Base-by-base conservation (phyloP, 2,329 filamentous ascomycete genomes). In the Cryphonectria carpinicola region DNA sequence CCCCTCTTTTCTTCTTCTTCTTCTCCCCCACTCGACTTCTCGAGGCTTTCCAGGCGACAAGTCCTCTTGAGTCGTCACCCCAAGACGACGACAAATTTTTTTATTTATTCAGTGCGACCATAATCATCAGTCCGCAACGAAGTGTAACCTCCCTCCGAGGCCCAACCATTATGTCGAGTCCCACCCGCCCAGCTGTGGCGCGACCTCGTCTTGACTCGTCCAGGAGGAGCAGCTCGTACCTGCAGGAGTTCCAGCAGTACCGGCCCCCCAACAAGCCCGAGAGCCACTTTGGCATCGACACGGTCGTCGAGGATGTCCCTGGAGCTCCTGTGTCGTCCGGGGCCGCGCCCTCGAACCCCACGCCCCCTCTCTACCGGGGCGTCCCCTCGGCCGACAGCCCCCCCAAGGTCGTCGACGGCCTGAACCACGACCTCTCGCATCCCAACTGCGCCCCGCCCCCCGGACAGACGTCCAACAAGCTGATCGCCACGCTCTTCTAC, bases 401-500 rank as follows among this genome's bases (percentile, higher is more conserved):
- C 10, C 87, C 87, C 35, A 87, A 82, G 68, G 87, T 91, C 66
- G 84, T 90, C 70, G 88, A 91, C 74, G 89, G 89, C 62, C 78
- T 91, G 75, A 88, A 83, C 76, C 89, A 91, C 79, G 85, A 85
- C 75, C 84, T 90, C 74, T 88, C 88, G 49, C 89, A 92, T 75
- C 85, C 87, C 54, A 89, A 90, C 78, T 92, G 89, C 76, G 86
- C 86, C 52, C 86, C 88, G 7, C 75, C 81, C 0, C 78, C 81
- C 5, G 88, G 88, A 28, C 78, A 80, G 25, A 77, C 78, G 68
- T 82, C 84, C 28, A 83, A 87, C 73, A 83, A 86, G 66, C 81
- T 92, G 65, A 82, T 91, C 43, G 89, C 88, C 10, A 92, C 89
- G 0, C 81, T 92, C 64, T 87, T 91, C 78, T 92, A 92, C 83